phyloP scores from a whole-genome alignment of 2,329 filamentous ascomycete species.

The Ilyonectria destructans region DNA sequence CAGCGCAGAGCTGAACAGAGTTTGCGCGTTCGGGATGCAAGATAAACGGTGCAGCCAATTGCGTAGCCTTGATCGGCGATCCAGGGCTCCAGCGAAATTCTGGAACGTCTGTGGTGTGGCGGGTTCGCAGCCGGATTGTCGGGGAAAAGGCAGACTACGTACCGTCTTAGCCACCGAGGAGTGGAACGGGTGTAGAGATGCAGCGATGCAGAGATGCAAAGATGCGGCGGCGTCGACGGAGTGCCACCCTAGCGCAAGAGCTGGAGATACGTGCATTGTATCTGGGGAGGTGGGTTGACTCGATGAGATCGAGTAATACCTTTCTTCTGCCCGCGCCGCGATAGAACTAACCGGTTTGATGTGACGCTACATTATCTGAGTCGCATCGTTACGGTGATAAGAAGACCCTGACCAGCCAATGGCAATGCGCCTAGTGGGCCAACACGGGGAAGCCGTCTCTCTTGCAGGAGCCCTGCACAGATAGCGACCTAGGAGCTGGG shows the following conservation, averaged over 20 bases:
- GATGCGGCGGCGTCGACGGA: neutral
- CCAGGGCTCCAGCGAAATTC: conserved; percentile 9
- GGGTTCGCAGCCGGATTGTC: neutral
- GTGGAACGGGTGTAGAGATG: neutral
- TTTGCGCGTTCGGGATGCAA: neutral
- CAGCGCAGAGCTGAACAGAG: neutral
- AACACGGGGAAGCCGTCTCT: conserved; percentile 45
- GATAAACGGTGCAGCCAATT: conserved; percentile 16
- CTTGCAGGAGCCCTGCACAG: conserved; percentile 38
- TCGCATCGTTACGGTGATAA: conserved; percentile 41
- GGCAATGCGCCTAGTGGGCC: conserved; percentile 21
- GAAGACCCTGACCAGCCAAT: conserved; percentile 38
- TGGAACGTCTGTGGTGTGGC: conserved; percentile 22
- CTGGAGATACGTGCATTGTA: conserved; percentile 12
- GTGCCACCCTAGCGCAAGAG: conserved; percentile 7
- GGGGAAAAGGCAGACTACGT: conserved; percentile 8
- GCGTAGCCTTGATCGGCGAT: conserved; percentile 12
- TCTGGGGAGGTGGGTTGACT: conserved; percentile 54
- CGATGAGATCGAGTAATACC: conserved; percentile 63
- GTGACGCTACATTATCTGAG: conserved; percentile 41
- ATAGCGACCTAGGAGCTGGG: conserved; percentile 41
- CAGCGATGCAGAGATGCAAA: neutral
- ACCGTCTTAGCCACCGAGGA: neutral
- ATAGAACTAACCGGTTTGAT: conserved; percentile 38
- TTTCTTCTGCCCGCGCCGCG: conserved; percentile 36